Conservation (phyloP, 768 basidiomycete genomes). For the Trametes cubensis region DNA sequence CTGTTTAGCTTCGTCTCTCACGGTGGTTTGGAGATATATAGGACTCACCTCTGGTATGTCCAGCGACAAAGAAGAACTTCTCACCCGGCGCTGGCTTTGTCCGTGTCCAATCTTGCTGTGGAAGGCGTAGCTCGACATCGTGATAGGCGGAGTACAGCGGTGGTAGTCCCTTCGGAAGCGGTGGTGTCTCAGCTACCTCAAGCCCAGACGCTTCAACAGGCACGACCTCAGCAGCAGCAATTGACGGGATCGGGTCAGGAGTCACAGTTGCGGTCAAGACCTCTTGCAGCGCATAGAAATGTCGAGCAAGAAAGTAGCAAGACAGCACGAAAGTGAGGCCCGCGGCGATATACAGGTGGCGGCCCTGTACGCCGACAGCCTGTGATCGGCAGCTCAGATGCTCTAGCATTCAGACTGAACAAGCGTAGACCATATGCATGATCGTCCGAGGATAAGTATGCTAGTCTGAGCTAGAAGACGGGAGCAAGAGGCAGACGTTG, state of each 20-base stretch:
- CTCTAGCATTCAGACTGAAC: constrained; percentile 7
- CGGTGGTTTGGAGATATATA: no score
- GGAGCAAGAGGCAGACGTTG: no score
- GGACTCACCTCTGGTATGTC: constrained; percentile 10
- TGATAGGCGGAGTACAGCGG: constrained; percentile 5
- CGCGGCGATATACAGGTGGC: neutral
- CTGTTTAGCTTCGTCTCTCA: no score
- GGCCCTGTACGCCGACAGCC: neutral
- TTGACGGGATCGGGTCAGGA: neutral
- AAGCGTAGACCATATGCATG: no score
- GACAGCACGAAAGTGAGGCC: constrained; percentile 5
- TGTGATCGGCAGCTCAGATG: neutral
- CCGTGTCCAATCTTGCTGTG: constrained; percentile 9
- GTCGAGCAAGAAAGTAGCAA: neutral
- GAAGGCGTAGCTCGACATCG: constrained; percentile 1
- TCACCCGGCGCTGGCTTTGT: neutral
- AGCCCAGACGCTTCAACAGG: neutral
- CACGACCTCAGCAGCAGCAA: neutral
- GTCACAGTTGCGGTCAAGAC: neutral
- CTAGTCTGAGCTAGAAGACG: no score
- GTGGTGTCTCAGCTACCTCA: neutral
- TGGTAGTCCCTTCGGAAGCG: neutral
- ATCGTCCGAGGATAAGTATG: no score
- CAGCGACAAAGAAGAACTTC: constrained; percentile 15
- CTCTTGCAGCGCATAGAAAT: neutral